Percentiles rank a stretch among this genome's conserved stretches.
Conservation (phyloP, 2,329 filamentous ascomycete genomes). For the Cryphonectria nitschkei region DNA sequence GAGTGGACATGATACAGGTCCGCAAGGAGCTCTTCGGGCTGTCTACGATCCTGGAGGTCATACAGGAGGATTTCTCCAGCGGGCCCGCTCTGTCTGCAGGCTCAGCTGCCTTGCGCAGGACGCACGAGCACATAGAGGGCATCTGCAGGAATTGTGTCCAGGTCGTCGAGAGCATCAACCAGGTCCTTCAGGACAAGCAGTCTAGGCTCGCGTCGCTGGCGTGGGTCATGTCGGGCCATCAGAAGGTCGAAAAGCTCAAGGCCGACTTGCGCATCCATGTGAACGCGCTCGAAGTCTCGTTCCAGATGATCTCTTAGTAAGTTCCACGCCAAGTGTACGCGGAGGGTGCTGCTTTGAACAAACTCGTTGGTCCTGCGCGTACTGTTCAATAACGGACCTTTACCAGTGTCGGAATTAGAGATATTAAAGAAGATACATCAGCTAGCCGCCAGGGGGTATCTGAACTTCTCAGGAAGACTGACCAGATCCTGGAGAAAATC, state of each 20-base stretch:
- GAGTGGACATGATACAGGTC: conserved; percentile 16
- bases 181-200: background rate
- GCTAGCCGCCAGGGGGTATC: conserved; percentile 4
- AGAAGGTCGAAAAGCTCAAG: conserved; percentile 6
- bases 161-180: background rate
- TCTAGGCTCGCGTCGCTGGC: background rate
- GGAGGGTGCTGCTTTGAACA: no score
- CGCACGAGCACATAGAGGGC: conserved; percentile 4
- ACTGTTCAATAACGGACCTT: no score
- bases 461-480: conserved; percentile 3
- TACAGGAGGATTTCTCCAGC: conserved; percentile 5
- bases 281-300: conserved; percentile 4
- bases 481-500: background rate
- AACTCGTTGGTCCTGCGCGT: background rate
- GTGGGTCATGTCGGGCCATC: background rate
- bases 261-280: background rate
- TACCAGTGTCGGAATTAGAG: conserved; percentile 1
- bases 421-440: conserved; percentile 15
- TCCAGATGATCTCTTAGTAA: conserved; percentile 12
- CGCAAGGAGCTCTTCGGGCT: conserved; percentile 13
- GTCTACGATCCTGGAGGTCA: background rate
- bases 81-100: background rate
- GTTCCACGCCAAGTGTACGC: background rate
- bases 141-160: background rate
- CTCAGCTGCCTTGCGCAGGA: background rate